Conservation (phyloP, 2,329 filamentous ascomycete genomes). For the Aspergillus vadensis region DNA sequence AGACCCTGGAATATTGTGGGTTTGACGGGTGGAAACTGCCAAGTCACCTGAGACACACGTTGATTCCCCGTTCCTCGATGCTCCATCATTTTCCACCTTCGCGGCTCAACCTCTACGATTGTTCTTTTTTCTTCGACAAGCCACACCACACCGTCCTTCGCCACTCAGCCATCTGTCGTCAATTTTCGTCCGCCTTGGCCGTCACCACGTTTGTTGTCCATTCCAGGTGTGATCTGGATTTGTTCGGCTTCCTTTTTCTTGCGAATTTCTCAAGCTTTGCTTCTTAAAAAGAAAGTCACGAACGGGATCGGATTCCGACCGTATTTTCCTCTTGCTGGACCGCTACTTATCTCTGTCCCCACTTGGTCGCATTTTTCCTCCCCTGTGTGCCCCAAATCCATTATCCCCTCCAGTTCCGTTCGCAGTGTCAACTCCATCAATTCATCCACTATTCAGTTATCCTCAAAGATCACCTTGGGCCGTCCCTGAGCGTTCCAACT, state of each 20-base stretch:
- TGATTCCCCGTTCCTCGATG: neutral
- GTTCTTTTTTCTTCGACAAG: neutral
- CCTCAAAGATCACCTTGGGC: neutral
- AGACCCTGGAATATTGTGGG: neutral
- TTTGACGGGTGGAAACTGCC: neutral
- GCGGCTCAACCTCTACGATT: neutral
- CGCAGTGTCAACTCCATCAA: neutral
- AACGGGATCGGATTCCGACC: neutral
- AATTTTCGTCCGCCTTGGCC: neutral
- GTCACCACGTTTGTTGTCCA: neutral
- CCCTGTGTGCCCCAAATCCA: neutral
- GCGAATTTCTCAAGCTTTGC: neutral
- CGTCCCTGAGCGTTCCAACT: neutral
- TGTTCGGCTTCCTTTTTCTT: neutral
- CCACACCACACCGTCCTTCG: neutral
- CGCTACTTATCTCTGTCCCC: neutral
- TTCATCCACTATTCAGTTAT: neutral
- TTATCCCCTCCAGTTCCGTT: neutral
- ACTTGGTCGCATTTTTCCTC: neutral
- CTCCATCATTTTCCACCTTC: neutral
- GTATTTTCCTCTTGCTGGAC: neutral
- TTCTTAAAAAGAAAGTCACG: neutral
- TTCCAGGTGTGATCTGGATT: neutral
- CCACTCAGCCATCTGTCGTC: neutral
- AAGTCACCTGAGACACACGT: slow-evolving; percentile 4